These are phyloP conservation scores for Gymnopilus dilepis DNA, from an alignment of 768 basidiomycete species.

Conservation along the genomic window DNA sequence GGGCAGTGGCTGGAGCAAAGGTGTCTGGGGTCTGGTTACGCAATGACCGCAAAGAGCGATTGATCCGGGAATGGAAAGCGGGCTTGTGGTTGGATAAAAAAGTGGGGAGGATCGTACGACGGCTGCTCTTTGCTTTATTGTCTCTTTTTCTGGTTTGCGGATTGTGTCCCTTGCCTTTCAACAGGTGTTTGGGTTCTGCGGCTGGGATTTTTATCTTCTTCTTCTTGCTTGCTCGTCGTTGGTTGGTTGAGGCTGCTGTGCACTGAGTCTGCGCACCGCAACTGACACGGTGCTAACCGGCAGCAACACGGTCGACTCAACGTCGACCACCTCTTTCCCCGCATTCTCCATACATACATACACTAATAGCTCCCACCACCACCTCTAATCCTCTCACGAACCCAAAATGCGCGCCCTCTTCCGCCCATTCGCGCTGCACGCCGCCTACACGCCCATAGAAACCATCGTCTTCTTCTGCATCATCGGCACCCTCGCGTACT, in stretches of 20 bases:
- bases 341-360: background rate
- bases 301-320: conserved; percentile 1
- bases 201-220: background rate
- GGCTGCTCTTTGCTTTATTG: background rate
- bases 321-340: background rate
- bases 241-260: background rate
- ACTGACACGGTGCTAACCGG: conserved; percentile 4
- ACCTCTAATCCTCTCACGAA: background rate
- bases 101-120: conserved; percentile 1
- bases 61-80: conserved; percentile 3
- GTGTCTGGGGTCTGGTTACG: background rate
- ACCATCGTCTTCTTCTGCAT: conserved; percentile 91
- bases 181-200: too few relatives aligned
- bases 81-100: background rate
- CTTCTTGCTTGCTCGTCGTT: background rate
- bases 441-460: conserved; percentile 82
- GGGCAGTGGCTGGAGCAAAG: too few relatives aligned
- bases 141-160: background rate
- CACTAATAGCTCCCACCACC: too few relatives aligned
- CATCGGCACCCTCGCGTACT: conserved; percentile 91
- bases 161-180: background rate
- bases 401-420: conserved; percentile 61
- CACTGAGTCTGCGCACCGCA: background rate
- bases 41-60: background rate
- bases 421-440: conserved; percentile 71